A percentile compares a stretch with the other conserved stretches of the same genome.
phyloP scores from a whole-genome alignment of 73 alveolate species.

The Vitrella brassicaformis region DNA sequence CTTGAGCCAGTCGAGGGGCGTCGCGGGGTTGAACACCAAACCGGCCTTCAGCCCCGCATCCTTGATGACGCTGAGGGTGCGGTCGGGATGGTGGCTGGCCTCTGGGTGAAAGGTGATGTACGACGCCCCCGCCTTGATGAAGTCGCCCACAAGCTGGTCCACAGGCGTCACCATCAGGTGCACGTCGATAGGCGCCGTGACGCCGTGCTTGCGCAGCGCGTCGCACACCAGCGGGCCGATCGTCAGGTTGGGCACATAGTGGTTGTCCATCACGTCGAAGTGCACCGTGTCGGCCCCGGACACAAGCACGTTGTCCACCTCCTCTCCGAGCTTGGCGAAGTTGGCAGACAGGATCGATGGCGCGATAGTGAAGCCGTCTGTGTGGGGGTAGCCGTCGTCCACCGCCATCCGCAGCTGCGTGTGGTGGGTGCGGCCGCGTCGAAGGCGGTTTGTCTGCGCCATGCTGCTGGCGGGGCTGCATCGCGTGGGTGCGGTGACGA shows the following conservation, averaged over 20 bases:
- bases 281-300: slow-evolving; percentile 41
- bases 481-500: too few species aligned
- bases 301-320: slow-evolving; percentile 27
- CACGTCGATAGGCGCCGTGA: slow-evolving; percentile 9
- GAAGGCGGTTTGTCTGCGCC: too few species aligned
- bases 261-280: slow-evolving; percentile 38
- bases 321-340: slow-evolving; percentile 35
- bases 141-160: neutral
- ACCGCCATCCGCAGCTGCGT: too few species aligned
- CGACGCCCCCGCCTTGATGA: slow-evolving; percentile 35
- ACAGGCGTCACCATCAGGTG: slow-evolving; percentile 12
- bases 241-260: slow-evolving; percentile 40
- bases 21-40: slow-evolving; percentile 31
- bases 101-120: slow-evolving; percentile 35
- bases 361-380: neutral
- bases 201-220: slow-evolving; percentile 10
- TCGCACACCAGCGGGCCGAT: slow-evolving; percentile 27
- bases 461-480: too few species aligned
- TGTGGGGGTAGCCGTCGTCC: neutral
- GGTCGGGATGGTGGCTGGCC: neutral
- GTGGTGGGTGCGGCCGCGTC: too few species aligned
- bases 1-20: slow-evolving; percentile 25
- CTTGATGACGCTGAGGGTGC: neutral
- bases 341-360: slow-evolving; percentile 38
- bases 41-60: slow-evolving; percentile 6